Evolutionary conservation across 225 moss, liverwort and hornwort genomes (phyloP).

Genomic region (Climacium dendroides): DNA sequence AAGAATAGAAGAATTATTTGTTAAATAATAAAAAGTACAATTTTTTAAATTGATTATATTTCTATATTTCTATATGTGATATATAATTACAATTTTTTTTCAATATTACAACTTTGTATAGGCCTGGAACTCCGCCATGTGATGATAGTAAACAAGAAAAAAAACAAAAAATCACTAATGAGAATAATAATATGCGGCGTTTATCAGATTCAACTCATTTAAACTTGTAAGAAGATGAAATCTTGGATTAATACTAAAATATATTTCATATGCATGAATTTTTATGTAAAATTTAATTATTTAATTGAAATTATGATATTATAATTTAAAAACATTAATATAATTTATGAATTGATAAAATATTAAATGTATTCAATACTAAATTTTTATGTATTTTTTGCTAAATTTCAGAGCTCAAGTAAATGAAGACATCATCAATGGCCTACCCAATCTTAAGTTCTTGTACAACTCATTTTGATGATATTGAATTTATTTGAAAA

Average conservation of each 20-base stretch:
- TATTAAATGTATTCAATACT: no score
- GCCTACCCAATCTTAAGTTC: slow-evolving; percentile 20
- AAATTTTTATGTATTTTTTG: background rate
- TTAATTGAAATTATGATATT: no score
- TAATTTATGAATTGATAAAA: background rate
- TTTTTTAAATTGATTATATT: background rate
- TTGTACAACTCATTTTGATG: background rate
- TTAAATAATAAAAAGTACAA: no score
- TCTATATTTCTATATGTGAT: background rate
- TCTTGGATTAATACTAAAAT: background rate
- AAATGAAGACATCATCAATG: background rate
- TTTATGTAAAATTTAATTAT: background rate
- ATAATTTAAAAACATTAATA: no score
- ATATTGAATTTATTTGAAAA: background rate
- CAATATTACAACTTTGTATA: background rate
- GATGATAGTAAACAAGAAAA: background rate
- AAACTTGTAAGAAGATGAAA: background rate
- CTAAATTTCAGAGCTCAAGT: background rate
- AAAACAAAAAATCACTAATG: background rate
- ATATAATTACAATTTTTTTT: no score
- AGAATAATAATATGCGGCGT: background rate
- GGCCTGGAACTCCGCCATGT: slow-evolving; percentile 19
- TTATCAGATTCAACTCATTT: background rate
- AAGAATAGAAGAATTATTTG: rapidly evolving
- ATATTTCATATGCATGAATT: background rate